Evolutionary conservation across 345 rosid species (phyloP).

Genomic region (Lepidium didymum): DNA sequence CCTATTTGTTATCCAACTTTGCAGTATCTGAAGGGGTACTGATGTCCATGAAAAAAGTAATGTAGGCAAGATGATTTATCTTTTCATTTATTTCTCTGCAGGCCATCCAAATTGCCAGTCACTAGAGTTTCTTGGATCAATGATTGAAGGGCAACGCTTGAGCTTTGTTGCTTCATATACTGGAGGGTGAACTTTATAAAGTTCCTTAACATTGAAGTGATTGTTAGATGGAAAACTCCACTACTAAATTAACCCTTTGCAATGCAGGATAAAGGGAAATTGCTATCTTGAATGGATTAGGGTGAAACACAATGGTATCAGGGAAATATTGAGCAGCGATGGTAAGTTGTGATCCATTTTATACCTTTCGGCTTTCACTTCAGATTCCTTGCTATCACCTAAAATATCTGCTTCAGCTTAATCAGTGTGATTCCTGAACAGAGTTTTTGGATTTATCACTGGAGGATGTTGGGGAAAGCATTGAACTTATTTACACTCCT

Average conservation of each 20-base stretch:
- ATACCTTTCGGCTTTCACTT: background rate
- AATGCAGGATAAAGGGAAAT: constrained; percentile 66
- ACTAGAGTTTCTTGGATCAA: constrained; percentile 78
- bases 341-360: constrained; percentile 39
- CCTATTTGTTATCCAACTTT: background rate
- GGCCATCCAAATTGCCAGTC: constrained; percentile 86
- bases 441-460: constrained; percentile 80
- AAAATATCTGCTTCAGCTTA: background rate
- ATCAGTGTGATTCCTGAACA: constrained; percentile 27
- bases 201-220: background rate
- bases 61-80: background rate
- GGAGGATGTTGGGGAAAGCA: constrained; percentile 67
- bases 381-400: background rate
- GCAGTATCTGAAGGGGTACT: background rate
- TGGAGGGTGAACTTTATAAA: constrained; percentile 65
- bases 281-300: constrained; percentile 84
- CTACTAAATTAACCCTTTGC: constrained; percentile 12
- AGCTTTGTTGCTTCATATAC: constrained; percentile 76
- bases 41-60: background rate
- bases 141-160: constrained; percentile 89
- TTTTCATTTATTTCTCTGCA: constrained; percentile 26
- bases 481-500: constrained; percentile 82
- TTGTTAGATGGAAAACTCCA: background rate
- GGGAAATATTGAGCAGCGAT: constrained; percentile 55
- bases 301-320: constrained; percentile 54